Conservation (phyloP, 768 basidiomycete species). For the Sporobolomyces pararoseus region DNA sequence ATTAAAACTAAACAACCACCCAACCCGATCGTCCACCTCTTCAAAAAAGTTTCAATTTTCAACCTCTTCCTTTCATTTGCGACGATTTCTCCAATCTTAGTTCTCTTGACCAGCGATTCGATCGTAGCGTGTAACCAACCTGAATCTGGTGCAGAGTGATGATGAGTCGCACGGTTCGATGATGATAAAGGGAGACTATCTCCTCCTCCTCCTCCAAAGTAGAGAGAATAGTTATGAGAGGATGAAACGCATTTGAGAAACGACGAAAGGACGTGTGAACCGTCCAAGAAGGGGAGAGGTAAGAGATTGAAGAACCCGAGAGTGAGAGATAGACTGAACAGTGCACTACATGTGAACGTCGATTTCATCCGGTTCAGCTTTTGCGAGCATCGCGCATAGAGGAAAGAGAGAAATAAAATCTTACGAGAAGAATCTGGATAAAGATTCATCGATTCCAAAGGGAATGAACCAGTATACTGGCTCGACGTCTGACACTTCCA, state of each 20-base stretch:
- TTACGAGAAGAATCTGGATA: slow-evolving; percentile 15
- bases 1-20: neutral
- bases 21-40: neutral
- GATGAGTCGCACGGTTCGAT: too few relatives aligned
- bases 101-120: too few relatives aligned
- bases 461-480: slow-evolving; percentile 57
- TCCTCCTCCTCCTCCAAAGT: too few relatives aligned
- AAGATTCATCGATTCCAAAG: slow-evolving; percentile 59
- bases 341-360: neutral
- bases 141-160: too few relatives aligned
- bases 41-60: neutral
- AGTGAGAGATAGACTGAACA: slow-evolving; percentile 15
- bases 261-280: slow-evolving; percentile 21
- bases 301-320: slow-evolving; percentile 35
- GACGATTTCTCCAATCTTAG: neutral
- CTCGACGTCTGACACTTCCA: neutral
- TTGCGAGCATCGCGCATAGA: too few relatives aligned
- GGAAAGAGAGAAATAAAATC: neutral
- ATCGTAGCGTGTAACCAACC: too few relatives aligned
- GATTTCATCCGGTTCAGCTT: neutral
- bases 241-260: neutral
- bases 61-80: neutral
- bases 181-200: too few relatives aligned
- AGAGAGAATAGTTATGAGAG: neutral
- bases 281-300: slow-evolving; percentile 33